Conservation (phyloP, 495 filamentous ascomycete species). For the Cudoniella acicularis region DNA sequence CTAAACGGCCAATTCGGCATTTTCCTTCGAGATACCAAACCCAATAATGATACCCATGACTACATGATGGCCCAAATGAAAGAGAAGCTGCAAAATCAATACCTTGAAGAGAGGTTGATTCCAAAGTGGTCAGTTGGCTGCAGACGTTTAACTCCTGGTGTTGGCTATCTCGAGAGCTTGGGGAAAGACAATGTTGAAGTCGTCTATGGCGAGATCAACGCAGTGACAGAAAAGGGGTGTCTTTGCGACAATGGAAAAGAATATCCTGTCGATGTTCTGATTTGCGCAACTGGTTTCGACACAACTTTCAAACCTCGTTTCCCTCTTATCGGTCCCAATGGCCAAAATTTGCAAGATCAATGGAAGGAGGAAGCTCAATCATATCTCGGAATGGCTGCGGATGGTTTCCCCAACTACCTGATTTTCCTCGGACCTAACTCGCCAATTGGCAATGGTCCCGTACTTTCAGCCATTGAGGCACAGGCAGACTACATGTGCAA, state of each 20-base stretch:
- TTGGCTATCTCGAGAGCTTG: slow-evolving; percentile 58
- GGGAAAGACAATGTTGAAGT: slow-evolving; percentile 49
- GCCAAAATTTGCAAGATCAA: slow-evolving; percentile 42
- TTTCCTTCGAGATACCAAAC: slow-evolving; percentile 36
- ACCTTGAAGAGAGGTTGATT: slow-evolving; percentile 41
- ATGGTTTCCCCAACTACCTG: slow-evolving; percentile 56
- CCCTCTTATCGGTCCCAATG: slow-evolving; percentile 41
- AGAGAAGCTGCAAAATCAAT: slow-evolving; percentile 37
- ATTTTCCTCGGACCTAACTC: slow-evolving; percentile 34
- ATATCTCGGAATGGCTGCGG: slow-evolving; percentile 53
- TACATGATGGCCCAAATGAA: slow-evolving; percentile 35
- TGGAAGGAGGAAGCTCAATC: slow-evolving; percentile 43
- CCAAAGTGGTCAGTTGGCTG: slow-evolving; percentile 57
- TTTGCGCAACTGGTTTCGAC: slow-evolving; percentile 61
- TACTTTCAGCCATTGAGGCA: slow-evolving; percentile 27
- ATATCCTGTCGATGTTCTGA: slow-evolving; percentile 44
- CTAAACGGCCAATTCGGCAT: slow-evolving; percentile 45
- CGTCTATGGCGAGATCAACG: slow-evolving; percentile 42
- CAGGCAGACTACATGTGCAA: slow-evolving; percentile 58
- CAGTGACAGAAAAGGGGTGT: slow-evolving; percentile 46
- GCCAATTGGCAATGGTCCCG: slow-evolving; percentile 27
- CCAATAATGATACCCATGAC: slow-evolving; percentile 32
- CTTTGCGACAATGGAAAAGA: slow-evolving; percentile 40
- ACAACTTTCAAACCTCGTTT: slow-evolving; percentile 49
- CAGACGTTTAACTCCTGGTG: slow-evolving; percentile 57